phyloP scores from a whole-genome alignment of 805 yeast species.

The Nakazawaea pomicola region DNA sequence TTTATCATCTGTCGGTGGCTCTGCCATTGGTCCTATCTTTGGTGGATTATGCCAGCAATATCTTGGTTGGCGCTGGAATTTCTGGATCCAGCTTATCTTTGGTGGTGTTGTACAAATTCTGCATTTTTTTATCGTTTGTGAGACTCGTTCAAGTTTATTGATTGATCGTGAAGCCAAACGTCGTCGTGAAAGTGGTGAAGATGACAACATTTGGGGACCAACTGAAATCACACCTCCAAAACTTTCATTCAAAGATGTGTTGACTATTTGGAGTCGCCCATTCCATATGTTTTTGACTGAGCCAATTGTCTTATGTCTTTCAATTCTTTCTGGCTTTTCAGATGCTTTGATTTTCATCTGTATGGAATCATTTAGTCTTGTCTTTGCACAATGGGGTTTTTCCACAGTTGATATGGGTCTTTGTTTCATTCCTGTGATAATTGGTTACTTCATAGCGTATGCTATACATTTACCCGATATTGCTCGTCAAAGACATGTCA shows the following conservation, averaged over 20 bases:
- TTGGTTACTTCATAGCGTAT: conserved; percentile 33
- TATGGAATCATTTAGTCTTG: conserved; percentile 31
- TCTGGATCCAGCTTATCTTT: conserved; percentile 27
- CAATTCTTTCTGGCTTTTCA: conserved; percentile 34
- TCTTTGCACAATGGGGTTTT: conserved; percentile 31
- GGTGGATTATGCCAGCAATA: conserved; percentile 22
- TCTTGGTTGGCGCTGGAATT: conserved; percentile 20
- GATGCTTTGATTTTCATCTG: conserved; percentile 36
- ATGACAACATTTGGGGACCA: conserved; percentile 31
- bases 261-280: conserved; percentile 33
- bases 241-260: conserved; percentile 21
- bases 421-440: conserved; percentile 28
- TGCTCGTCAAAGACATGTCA: conserved; percentile 25
- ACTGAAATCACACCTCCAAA: conserved; percentile 22
- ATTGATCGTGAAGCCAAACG: conserved; percentile 33
- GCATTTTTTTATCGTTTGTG: conserved; percentile 31
- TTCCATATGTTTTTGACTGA: conserved; percentile 33
- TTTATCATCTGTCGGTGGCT: conserved; percentile 29
- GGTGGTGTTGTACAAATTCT: conserved; percentile 29
- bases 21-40: conserved; percentile 26
- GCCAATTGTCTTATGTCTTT: conserved; percentile 34
- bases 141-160: conserved; percentile 30
- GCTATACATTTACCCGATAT: conserved; percentile 29
- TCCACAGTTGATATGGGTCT: conserved; percentile 26
- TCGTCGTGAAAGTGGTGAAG: conserved; percentile 28